Conservation (phyloP, 768 basidiomycete genomes). For the Fistulinella prunicolor region DNA sequence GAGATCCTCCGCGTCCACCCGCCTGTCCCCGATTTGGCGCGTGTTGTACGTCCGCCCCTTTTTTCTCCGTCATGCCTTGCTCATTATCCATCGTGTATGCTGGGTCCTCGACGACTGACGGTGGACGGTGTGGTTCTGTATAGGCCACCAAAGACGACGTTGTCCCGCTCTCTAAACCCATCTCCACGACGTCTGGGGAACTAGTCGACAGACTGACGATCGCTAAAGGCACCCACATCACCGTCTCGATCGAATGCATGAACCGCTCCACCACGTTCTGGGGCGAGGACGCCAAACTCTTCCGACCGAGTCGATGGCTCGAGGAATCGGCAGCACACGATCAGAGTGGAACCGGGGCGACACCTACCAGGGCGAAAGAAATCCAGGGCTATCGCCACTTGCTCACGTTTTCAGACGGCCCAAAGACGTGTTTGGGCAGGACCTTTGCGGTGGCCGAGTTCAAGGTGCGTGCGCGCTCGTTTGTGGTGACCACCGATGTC, state of each 20-base stretch:
- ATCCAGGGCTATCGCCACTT: constrained; percentile 49
- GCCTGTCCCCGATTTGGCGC: too few species aligned
- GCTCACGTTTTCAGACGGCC: constrained; percentile 49
- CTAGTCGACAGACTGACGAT: constrained; percentile 32
- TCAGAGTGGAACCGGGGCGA: constrained; percentile 19
- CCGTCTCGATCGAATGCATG: constrained; percentile 42
- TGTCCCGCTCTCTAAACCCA: constrained; percentile 50
- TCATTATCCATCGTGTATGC: constrained; percentile 5
- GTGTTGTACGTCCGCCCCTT: too few species aligned
- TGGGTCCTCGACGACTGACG: neutral
- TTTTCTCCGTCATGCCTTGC: constrained; percentile 35
- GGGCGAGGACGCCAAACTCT: constrained; percentile 57
- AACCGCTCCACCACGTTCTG: constrained; percentile 53
- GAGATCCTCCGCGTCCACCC: too few species aligned
- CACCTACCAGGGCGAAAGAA: constrained; percentile 32
- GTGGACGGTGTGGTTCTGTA: too few species aligned
- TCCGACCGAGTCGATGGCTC: constrained; percentile 65
- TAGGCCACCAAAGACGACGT: constrained; percentile 52
- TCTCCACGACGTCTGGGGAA: constrained; percentile 41
- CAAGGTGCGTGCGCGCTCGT: constrained; percentile 17
- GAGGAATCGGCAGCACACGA: constrained; percentile 13
- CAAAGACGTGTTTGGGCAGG: constrained; percentile 47
- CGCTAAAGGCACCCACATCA: constrained; percentile 45
- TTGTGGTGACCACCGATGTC: neutral
- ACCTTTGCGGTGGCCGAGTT: constrained; percentile 41